Conservation (phyloP, 306 rosid genomes). For the Gastrolobium villosum region DNA sequence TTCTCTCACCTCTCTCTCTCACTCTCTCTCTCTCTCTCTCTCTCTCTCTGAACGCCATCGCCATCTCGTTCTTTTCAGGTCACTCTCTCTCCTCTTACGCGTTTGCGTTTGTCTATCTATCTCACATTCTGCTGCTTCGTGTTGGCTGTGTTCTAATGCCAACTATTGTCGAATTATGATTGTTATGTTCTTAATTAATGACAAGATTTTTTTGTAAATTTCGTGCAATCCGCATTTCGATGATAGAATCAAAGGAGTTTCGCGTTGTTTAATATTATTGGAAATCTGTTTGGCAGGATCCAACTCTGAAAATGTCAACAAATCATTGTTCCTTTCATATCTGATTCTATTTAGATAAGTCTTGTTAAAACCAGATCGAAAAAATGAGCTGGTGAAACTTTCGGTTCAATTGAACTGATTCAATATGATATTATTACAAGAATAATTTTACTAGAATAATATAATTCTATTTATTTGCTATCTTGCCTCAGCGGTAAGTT, state of each 20-base stretch:
- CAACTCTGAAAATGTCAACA: not conserved
- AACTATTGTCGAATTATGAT: not conserved
- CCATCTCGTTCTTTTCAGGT: conserved; percentile 51
- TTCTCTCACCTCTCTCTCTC: not conserved
- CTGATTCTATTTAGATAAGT: not conserved
- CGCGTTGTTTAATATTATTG: not conserved
- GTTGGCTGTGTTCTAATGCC: not conserved
- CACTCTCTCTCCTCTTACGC: not conserved
- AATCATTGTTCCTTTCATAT: not conserved
- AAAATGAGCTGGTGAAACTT: not conserved
- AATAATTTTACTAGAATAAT: no score
- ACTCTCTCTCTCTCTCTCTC: conserved; percentile 32
- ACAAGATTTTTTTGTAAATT: not conserved
- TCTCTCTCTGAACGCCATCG: conserved; percentile 19
- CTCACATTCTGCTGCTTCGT: not conserved
- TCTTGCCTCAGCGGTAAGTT: no score
- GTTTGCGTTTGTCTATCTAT: not conserved
- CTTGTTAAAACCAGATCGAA: not conserved
- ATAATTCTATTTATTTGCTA: no score
- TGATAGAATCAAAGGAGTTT: not conserved
- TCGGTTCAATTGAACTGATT: not conserved
- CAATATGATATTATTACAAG: not conserved
- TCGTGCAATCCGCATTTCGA: not conserved
- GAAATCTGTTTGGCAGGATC: not conserved
- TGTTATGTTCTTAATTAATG: not conserved